Percentiles rank a stretch among this genome's conserved stretches.
phyloP scores from a whole-genome alignment of 331 rosid species.

The Spiraea crenata region DNA sequence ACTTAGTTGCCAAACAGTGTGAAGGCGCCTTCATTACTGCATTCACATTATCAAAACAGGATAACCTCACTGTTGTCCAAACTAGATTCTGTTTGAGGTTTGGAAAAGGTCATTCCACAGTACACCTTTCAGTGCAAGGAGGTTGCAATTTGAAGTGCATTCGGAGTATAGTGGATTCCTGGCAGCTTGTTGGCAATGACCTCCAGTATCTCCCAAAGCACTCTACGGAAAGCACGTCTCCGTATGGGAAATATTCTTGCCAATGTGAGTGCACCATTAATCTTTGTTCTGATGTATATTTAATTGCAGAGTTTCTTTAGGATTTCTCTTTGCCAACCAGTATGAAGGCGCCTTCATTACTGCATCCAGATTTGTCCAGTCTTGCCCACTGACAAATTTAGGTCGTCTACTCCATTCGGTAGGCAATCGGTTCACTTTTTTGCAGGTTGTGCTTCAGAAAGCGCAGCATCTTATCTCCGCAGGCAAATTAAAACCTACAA shows the following conservation, averaged over 20 bases:
- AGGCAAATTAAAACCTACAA: neutral
- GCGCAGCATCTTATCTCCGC: constrained; percentile 6
- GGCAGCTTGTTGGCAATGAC: neutral
- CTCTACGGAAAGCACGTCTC: neutral
- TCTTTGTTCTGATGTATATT: neutral
- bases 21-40: neutral
- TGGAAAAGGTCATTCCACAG: neutral
- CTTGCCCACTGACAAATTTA: neutral
- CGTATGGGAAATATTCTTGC: neutral
- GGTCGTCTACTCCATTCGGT: constrained; percentile 1
- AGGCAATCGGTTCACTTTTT: constrained; percentile 1
- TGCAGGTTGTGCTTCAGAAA: constrained; percentile 4
- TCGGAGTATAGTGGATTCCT: neutral
- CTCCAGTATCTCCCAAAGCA: neutral
- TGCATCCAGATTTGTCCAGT: neutral
- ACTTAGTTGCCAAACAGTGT: neutral
- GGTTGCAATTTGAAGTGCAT: neutral
- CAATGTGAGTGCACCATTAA: constrained; percentile 1
- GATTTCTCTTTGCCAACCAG: neutral
- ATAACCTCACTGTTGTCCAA: neutral
- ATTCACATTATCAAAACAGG: neutral
- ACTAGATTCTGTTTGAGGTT: neutral
- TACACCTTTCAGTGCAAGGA: constrained; percentile 8
- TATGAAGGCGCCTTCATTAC: too few relatives aligned
- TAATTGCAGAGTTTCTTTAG: neutral